Conservation (phyloP, 306 rosid genomes). For the Erythrophleum fordii region DNA sequence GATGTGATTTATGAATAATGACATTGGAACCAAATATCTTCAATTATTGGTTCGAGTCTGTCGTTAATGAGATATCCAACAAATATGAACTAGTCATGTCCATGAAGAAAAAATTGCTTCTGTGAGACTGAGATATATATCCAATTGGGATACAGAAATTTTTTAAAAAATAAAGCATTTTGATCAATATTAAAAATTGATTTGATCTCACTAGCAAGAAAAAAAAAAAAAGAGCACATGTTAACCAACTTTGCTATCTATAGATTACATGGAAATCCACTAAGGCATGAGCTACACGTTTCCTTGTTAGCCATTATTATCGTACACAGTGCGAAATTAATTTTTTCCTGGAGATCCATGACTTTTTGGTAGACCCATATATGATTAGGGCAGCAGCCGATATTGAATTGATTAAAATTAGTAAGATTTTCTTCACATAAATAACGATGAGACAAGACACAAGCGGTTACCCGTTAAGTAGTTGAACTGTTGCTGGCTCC, state of each 20-base stretch:
- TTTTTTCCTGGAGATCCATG: neutral
- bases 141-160: neutral
- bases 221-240: neutral
- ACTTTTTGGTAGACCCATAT: neutral
- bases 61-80: neutral
- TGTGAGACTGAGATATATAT: neutral
- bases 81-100: neutral
- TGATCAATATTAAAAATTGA: neutral
- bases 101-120: neutral
- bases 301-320: neutral
- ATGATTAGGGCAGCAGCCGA: neutral
- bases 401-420: neutral
- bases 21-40: conserved; percentile 18
- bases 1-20: conserved; percentile 11
- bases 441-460: neutral
- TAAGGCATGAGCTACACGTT: neutral
- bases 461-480: conserved; percentile 11
- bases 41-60: neutral
- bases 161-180: no score
- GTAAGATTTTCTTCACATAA: neutral
- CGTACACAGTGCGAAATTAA: neutral
- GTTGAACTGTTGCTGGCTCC: conserved; percentile 7
- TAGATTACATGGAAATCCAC: neutral
- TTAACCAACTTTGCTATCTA: neutral
- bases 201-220: neutral